Evolutionary conservation across 768 basidiomycete species (phyloP).

Genomic region (Tylopilus rubrobrunneus): DNA sequence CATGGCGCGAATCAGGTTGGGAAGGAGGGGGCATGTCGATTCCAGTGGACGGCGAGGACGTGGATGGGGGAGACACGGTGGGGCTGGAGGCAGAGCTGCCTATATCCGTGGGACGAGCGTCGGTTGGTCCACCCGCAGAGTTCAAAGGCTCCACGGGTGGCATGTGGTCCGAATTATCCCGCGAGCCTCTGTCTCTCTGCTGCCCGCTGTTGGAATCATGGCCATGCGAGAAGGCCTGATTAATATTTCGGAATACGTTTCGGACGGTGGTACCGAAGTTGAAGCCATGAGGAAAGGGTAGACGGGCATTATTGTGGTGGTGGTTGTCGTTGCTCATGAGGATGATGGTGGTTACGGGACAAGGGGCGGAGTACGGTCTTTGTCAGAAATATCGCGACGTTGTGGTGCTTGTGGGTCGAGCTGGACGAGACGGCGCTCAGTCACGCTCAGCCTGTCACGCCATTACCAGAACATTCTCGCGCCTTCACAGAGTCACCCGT

Average conservation of each 20-base stretch:
- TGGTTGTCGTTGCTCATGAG: slow-evolving; percentile 19
- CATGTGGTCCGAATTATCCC: neutral
- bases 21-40: slow-evolving; percentile 6
- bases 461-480: slow-evolving; percentile 32
- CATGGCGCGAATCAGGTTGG: slow-evolving; percentile 3
- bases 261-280: slow-evolving; percentile 26
- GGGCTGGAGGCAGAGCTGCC: slow-evolving; percentile 2
- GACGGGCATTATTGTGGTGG: slow-evolving; percentile 3
- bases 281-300: slow-evolving; percentile 17
- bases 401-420: neutral
- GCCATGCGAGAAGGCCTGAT: slow-evolving; percentile 26
- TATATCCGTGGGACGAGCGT: neutral
- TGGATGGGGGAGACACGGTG: neutral
- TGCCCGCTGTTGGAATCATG: slow-evolving; percentile 3
- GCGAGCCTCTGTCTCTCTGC: neutral
- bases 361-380: slow-evolving; percentile 10
- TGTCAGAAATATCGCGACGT: slow-evolving; percentile 2
- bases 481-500: slow-evolving; percentile 4
- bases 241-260: slow-evolving; percentile 30
- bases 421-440: neutral
- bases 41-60: slow-evolving; percentile 4
- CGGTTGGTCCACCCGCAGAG: neutral
- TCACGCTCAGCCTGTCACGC: slow-evolving; percentile 9
- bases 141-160: slow-evolving; percentile 5
- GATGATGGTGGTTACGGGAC: slow-evolving; percentile 17